Conservation (phyloP, 331 rosid species). For the Cucumis variabilis region DNA sequence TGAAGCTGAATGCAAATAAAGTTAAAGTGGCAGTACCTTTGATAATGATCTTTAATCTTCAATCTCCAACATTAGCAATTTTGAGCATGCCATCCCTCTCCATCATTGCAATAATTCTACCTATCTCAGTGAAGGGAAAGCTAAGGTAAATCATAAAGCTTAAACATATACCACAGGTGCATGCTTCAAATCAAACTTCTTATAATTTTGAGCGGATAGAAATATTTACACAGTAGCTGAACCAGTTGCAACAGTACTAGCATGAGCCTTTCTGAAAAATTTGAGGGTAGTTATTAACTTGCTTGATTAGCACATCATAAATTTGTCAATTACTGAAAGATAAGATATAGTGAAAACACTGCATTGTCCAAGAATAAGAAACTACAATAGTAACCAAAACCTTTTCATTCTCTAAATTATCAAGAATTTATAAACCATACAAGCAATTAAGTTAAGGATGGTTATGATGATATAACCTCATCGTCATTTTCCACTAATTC, state of each 20-base stretch:
- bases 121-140: slow-evolving; percentile 27
- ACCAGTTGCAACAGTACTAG: slow-evolving; percentile 82
- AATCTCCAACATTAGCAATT: slow-evolving; percentile 95
- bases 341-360: background rate
- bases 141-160: slow-evolving; percentile 26
- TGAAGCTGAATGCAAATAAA: background rate
- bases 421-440: background rate
- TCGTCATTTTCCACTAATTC: slow-evolving; percentile 54
- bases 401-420: background rate
- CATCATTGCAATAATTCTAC: slow-evolving; percentile 81
- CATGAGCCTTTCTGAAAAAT: slow-evolving; percentile 89
- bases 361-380: background rate
- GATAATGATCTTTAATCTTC: slow-evolving; percentile 81
- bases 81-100: slow-evolving; percentile 82
- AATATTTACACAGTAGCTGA: slow-evolving; percentile 90
- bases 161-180: background rate
- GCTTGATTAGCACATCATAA: slow-evolving; percentile 37
- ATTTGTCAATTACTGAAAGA: background rate
- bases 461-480: slow-evolving; percentile 60
- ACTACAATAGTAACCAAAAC: background rate
- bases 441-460: background rate
- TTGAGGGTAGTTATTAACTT: slow-evolving; percentile 86
- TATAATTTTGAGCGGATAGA: background rate
- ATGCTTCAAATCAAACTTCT: background rate
- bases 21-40: slow-evolving; percentile 40